phyloP scores from a whole-genome alignment of 202 grass and related monocot genomes.

The Setaria viridis region DNA sequence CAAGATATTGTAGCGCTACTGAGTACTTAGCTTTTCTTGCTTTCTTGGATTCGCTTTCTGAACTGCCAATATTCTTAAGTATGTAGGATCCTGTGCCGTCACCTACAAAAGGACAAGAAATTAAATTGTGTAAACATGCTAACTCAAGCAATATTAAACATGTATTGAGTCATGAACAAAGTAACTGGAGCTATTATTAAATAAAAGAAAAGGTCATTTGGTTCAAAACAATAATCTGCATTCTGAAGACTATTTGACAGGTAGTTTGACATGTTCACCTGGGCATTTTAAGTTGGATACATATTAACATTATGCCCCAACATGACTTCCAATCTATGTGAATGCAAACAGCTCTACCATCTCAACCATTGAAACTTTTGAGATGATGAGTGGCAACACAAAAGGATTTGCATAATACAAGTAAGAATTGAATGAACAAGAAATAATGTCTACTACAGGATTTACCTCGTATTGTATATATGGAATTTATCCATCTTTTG shows the following conservation, averaged over 20 bases:
- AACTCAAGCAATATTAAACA: slow-evolving; percentile 29
- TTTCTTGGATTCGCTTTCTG: slow-evolving; percentile 44
- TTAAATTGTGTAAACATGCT: slow-evolving; percentile 28
- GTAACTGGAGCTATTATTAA: not conserved
- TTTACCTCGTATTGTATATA: slow-evolving; percentile 86
- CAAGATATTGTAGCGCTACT: slow-evolving; percentile 71
- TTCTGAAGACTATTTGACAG: slow-evolving; percentile 8
- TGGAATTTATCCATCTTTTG: slow-evolving; percentile 84
- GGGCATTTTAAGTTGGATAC: slow-evolving; percentile 18
- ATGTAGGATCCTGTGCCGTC: slow-evolving; percentile 57
- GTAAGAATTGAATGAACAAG: not conserved
- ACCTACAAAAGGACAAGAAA: slow-evolving; percentile 46
- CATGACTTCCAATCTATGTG: slow-evolving; percentile 7
- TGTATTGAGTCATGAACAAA: slow-evolving; percentile 30
- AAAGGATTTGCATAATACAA: slow-evolving; percentile 17
- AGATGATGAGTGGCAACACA: slow-evolving; percentile 32
- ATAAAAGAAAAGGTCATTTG: slow-evolving; percentile 11
- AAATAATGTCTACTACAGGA: not conserved
- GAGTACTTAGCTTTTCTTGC: slow-evolving; percentile 80
- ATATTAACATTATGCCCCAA: not conserved
- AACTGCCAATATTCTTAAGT: slow-evolving; percentile 52
- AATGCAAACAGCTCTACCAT: slow-evolving; percentile 26
- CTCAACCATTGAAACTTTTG: not conserved
- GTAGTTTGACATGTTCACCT: slow-evolving; percentile 13
- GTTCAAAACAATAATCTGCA: slow-evolving; percentile 1